phyloP scores from a whole-genome alignment of 1,284 basidiomycete genomes.

The Neolentinus lepideus region DNA sequence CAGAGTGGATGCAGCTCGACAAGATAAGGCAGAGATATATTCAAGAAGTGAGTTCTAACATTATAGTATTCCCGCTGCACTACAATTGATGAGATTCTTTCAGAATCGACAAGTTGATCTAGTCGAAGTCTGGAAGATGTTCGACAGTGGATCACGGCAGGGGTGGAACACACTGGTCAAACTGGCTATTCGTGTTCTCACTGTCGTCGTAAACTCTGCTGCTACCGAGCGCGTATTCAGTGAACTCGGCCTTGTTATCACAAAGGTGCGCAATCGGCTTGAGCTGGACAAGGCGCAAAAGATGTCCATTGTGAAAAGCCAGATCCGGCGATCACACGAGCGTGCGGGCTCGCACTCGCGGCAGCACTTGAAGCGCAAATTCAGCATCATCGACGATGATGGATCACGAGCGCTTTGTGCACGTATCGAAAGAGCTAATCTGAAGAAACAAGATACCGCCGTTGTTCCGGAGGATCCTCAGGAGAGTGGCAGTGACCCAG shows the following conservation, averaged over 20 bases:
- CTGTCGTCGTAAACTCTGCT: constrained; percentile 17
- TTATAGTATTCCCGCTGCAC: neutral
- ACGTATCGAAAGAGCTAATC: too few species aligned
- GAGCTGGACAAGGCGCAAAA: constrained; percentile 12
- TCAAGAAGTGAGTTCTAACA: neutral
- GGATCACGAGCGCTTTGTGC: too few species aligned
- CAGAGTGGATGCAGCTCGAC: neutral
- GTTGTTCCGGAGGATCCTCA: neutral
- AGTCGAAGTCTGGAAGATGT: neutral
- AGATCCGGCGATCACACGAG: neutral
- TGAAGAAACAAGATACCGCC: too few species aligned
- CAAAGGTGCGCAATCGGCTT: constrained; percentile 14
- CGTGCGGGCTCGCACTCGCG: neutral
- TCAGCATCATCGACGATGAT: neutral
- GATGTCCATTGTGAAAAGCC: neutral
- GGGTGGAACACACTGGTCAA: constrained; percentile 10
- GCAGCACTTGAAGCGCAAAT: neutral
- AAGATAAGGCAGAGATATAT: neutral
- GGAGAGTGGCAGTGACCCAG: neutral
- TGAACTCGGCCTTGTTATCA: constrained; percentile 15
- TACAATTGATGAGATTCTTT: neutral
- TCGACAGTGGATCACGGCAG: neutral
- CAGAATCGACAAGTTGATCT: neutral
- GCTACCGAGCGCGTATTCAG: constrained; percentile 17
- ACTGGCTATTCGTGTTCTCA: constrained; percentile 14